Base-by-base conservation (phyloP, 495 filamentous ascomycete genomes). In the Penicillium canescens region DNA sequence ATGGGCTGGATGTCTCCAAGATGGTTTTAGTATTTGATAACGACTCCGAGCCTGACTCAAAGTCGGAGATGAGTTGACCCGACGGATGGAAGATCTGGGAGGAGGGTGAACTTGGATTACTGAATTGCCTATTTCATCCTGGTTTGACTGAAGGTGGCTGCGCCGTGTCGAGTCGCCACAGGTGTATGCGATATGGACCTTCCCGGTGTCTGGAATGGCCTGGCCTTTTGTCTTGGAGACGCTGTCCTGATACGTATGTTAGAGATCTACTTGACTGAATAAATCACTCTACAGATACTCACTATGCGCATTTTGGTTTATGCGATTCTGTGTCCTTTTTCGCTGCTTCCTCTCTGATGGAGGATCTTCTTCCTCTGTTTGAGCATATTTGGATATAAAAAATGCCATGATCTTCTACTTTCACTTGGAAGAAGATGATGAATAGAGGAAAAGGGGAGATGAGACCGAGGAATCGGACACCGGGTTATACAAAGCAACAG, bases 261-360 rank as follows among this genome's bases (percentile, higher is more conserved):
- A 35, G 14, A 40, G 24, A 31, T 28, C 11, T 20, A 40, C 36
- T 16, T 18, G 12, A 21, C 13, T 35, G n/a, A n/a, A n/a, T 34
- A 35, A 23, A 46, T 11, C 12, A 3, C 26, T 31, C 18, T 6
- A 18, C 13, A 0, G 16, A n/a, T 42, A 55, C 56, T 50, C 34
- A 60, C 57, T 33, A 28, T 43, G 53, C 3, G 56, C 57, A 31
- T 53, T 41, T 44, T 63, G 60, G 26, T 63, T 63, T 12, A 56
- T 20, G 12, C 60, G 42, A 33, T 63, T 63, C 45, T 60, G 60
- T 7, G 49, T 11, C 28, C 26, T 60, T 49, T 53, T 53, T 12
- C 43, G 50, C n/a, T 33, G 50, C 40, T 20, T 47, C 7, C 26
- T 31, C 6, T 31, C 26, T 31, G 8, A 31, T 31, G 4, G 1